Conservation (phyloP, 208 protist genomes). For the Angomonas ambiguus region DNA sequence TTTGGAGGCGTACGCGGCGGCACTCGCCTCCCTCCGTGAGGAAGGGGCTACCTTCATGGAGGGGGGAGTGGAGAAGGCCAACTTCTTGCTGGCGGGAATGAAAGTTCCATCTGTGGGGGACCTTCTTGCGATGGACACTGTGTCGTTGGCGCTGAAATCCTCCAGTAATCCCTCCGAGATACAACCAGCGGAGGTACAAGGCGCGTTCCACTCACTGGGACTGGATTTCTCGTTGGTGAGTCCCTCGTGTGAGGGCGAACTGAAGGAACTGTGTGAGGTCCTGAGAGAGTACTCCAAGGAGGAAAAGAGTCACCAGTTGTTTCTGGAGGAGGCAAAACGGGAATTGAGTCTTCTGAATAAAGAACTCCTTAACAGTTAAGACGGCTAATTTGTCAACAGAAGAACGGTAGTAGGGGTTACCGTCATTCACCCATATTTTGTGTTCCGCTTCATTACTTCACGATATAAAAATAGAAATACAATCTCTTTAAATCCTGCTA, state of each 20-base stretch:
- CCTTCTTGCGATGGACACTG: neutral
- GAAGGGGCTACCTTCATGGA: neutral
- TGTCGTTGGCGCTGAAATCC: neutral
- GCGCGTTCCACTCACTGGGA: neutral
- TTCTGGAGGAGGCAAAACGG: neutral
- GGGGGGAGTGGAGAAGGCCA: neutral
- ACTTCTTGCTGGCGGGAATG: neutral
- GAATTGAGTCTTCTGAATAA: neutral
- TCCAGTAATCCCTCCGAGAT: neutral
- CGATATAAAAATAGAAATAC: slow-evolving; percentile 4
- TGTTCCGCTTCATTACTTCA: no score
- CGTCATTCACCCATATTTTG: no score
- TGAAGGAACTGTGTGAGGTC: neutral
- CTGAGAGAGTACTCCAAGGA: neutral
- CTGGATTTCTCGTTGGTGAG: neutral
- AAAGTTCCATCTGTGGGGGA: neutral
- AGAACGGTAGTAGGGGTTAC: no score
- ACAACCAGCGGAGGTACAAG: neutral
- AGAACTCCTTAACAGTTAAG: neutral
- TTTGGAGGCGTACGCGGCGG: neutral
- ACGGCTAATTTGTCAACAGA: no score
- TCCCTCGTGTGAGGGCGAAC: neutral
- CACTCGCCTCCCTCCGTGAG: neutral
- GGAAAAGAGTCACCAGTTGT: neutral
- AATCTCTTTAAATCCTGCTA: slow-evolving; percentile 8